Conservation (phyloP, 192 early-diverging fungal species). For the Tieghemiomyces parasiticus region DNA sequence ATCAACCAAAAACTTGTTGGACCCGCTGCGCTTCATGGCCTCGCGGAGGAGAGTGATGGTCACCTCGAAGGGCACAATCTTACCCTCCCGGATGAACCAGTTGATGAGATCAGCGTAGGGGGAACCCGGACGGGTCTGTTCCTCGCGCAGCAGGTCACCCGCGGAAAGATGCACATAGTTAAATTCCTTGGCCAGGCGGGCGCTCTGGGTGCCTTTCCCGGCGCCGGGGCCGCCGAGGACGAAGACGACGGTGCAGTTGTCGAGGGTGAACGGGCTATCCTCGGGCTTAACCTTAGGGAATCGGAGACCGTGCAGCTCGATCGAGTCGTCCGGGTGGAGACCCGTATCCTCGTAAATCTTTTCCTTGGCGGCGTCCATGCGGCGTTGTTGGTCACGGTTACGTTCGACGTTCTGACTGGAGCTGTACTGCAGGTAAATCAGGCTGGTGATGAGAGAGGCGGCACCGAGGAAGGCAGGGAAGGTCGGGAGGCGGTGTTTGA, state of each 20-base stretch:
- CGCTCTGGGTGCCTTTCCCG: constrained; percentile 95
- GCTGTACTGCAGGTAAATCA: neutral
- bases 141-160: constrained; percentile 88
- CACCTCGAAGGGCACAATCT: constrained; percentile 93
- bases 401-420: neutral
- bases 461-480: neutral
- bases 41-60: constrained; percentile 83
- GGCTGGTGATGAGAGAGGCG: neutral
- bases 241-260: constrained; percentile 65
- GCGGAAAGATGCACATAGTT: constrained; percentile 94
- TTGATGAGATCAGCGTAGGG: constrained; percentile 86
- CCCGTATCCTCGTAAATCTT: neutral
- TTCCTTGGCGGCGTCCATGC: neutral
- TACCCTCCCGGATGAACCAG: constrained; percentile 79
- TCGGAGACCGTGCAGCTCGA: constrained; percentile 5
- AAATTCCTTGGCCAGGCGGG: constrained; percentile 71
- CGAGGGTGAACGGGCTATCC: constrained; percentile 22
- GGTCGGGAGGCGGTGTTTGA: neutral
- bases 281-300: neutral
- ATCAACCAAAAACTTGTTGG: constrained; percentile 79
- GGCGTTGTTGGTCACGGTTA: neutral
- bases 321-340: constrained; percentile 1
- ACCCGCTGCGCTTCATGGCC: constrained; percentile 59
- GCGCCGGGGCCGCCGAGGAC: constrained; percentile 78
- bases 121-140: constrained; percentile 67